Base-by-base conservation (phyloP, 176 grass and related monocot genomes). In the Oryza brachyantha region DNA sequence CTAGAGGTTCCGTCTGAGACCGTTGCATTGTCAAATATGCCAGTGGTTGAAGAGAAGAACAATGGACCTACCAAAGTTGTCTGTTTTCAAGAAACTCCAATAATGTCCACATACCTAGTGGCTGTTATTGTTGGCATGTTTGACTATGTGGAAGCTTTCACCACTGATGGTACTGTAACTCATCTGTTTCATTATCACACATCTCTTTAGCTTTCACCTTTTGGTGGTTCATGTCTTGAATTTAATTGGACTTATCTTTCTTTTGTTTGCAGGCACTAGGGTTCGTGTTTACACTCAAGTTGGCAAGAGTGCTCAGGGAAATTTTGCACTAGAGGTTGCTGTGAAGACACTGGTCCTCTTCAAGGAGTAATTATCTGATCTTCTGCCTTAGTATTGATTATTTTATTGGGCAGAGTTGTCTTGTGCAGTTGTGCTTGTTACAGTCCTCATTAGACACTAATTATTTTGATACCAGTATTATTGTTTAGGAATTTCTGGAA, bases 51-150 rank as follows among this genome's bases (percentile, higher is more conserved):
- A 75, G 95, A 97, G 82, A 92, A 92, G 80, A 48, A 70, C 43
- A 89, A 97, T 88, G 95, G 92, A 17, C 36, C 73, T 81, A 84
- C 84, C 48, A 97, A 92, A 88, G 83, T 46, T 74, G 42, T 97
- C 29, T 88, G 66, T 61, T 94, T 97, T 64, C 77, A 97, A 66
- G 94, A 94, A 90, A 86, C 91, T 43, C 94, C 91, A 37, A 92
- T 97, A 88, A 97, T 97, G 95, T 97, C 95, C 35, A 97, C 95
- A 58, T 97, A 97, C 83, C 81, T 97, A 64, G 88, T 93, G 60
- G 93, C 89, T 42, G 73, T 94, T 84, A 88, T 97, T 88, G 85
- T 97, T 84, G 94, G 94, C 55, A 82, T 90, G 62, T 94, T 97
- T 43, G 94, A 97, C 66, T 92, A 94, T 43, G 79, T 97, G 67